Base-by-base conservation (phyloP, 169 alveolate genomes). In the Plasmodium coatneyi region DNA sequence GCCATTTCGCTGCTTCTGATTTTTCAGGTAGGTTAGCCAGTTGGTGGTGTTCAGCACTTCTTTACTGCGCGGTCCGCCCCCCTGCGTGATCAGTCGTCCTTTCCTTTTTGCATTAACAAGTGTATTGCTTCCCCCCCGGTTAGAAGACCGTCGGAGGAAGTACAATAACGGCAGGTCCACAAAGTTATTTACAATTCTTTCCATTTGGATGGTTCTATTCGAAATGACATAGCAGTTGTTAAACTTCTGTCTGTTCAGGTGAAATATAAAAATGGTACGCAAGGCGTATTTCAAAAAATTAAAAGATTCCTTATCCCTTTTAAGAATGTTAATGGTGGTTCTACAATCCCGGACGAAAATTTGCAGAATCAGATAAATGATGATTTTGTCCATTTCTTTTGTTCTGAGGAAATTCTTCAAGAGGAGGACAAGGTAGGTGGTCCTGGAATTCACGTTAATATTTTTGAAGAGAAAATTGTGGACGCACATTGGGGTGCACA, bases 391-490 rank as follows among this genome's bases (percentile, higher is more conserved):
- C 19, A 91, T 80, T 41, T 91, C 95, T 22, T 71, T 91, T n/a
- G 74, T 52, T 46, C 95, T 80, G 19, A 74, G 74, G 76, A 91
- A 91, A 36, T 91, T 91, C 19, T 81, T 91, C 60, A 91, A 71
- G 28, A 91, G 28, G 30, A 91, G 74, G 0, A 91, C 71, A 25
- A 91, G 56, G 25, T 91, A 91, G 25, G 95, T 91, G 0, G 92
- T 91, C 54, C 84, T 81, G 2, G 95, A 91, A 39, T 91, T 91
- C 39, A 91, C 78, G 41, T 91, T 91, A 32, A 91, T 80, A 66
- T 91, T 91, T 91, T 91, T 91, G 28, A 91, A 81, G 10, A 91
- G 52, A 43, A 91, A 91, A 28, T 80, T 91, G 60, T 91, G 95
- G n/a, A 91, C 71, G 39, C 79, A 91, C 74, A 91, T 52, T 6